Conservation (phyloP, 1,284 basidiomycete genomes). For the Ceratobasidium sp. region DNA sequence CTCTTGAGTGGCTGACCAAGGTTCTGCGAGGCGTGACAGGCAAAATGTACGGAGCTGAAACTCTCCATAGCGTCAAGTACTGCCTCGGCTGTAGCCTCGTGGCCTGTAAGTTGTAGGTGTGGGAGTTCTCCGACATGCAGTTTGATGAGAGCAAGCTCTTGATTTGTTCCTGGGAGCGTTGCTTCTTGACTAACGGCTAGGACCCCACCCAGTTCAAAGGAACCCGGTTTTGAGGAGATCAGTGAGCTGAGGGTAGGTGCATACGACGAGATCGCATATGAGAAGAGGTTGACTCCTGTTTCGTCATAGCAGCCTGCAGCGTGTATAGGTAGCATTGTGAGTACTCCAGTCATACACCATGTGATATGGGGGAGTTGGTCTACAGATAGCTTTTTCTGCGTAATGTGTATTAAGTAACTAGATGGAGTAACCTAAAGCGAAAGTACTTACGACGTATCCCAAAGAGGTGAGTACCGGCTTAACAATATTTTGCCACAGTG, state of each 20-base stretch:
- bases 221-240: background rate
- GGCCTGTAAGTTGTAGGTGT: background rate
- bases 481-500: constrained; percentile 17
- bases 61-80: background rate
- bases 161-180: background rate
- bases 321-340: constrained; percentile 12
- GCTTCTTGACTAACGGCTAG: background rate
- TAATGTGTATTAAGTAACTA: too few relatives aligned
- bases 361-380: constrained; percentile 20
- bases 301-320: constrained; percentile 15
- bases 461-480: constrained; percentile 1
- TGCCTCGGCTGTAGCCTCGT: background rate
- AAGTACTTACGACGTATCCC: constrained; percentile 4
- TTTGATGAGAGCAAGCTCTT: background rate
- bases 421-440: background rate
- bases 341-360: constrained; percentile 15
- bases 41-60: constrained; percentile 21
- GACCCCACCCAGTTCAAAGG: background rate
- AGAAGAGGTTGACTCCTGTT: background rate
- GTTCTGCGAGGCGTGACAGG: constrained; percentile 11
- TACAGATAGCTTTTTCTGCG: background rate
- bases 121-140: background rate
- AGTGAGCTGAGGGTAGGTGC: background rate
- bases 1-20: background rate
- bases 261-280: constrained; percentile 19